A percentile compares a stretch with the other conserved stretches of the same genome.
phyloP scores from a whole-genome alignment of 148 eudicot genomes.

The Persicaria tinctoria region DNA sequence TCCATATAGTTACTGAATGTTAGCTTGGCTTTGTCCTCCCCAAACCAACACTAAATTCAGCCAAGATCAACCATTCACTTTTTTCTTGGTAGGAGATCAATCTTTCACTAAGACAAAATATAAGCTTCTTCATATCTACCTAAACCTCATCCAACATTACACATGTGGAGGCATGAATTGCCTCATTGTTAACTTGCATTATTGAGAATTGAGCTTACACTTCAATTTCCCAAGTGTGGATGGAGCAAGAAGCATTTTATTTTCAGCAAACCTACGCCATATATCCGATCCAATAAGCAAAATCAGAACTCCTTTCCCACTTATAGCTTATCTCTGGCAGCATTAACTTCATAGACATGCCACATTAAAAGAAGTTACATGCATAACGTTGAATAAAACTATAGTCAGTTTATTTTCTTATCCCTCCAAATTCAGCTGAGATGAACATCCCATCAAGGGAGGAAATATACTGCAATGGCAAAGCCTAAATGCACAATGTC shows the following conservation, averaged over 20 bases:
- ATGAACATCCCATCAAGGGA: too few relatives aligned
- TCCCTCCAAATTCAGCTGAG: too few relatives aligned
- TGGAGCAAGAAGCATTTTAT: neutral
- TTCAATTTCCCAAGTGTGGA: neutral
- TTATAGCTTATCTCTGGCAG: neutral
- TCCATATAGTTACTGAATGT: neutral
- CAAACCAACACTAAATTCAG: neutral
- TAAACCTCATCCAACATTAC: neutral
- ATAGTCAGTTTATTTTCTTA: too few relatives aligned
- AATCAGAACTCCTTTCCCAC: neutral
- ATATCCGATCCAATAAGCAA: neutral
- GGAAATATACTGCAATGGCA: too few relatives aligned
- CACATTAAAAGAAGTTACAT: too few relatives aligned
- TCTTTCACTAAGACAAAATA: neutral
- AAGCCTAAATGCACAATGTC: neutral
- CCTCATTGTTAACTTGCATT: neutral
- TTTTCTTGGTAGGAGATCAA: too few relatives aligned
- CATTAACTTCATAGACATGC: too few relatives aligned
- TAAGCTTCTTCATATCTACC: neutral
- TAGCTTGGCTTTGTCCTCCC: neutral
- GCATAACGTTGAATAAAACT: too few relatives aligned
- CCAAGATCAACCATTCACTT: neutral
- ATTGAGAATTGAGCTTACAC: neutral
- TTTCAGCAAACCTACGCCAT: neutral
- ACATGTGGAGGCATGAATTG: neutral